A percentile compares a stretch with the other conserved stretches of the same genome.
These are phyloP conservation scores for Globisporangium canariense DNA, from an alignment of 352 stramenopile species.

Conservation along the genomic window DNA sequence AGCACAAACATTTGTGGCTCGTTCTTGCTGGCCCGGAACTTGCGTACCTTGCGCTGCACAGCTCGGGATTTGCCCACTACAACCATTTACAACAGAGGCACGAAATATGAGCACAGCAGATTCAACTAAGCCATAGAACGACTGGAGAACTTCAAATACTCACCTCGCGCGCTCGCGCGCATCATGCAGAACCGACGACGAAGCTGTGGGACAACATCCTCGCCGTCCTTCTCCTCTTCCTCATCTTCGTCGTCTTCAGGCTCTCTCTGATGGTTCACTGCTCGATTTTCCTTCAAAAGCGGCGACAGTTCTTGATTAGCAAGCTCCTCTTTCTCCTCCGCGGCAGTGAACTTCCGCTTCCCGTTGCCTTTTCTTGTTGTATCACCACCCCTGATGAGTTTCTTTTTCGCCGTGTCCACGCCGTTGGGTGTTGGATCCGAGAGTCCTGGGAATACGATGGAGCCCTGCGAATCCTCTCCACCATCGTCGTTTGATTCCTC, in stretches of 20 bases:
- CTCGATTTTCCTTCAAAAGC: neutral
- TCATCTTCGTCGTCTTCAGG: neutral
- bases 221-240: slow-evolving; percentile 5
- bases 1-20: neutral
- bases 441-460: slow-evolving; percentile 10
- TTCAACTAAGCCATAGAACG: neutral
- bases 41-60: slow-evolving; percentile 2
- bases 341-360: neutral
- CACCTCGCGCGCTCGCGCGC: slow-evolving; percentile 30
- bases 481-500: neutral
- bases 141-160: neutral
- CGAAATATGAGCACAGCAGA: neutral
- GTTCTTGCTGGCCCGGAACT: neutral
- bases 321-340: neutral
- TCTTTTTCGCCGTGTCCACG: neutral
- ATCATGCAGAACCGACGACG: slow-evolving; percentile 31
- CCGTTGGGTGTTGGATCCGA: neutral
- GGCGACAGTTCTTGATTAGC: neutral
- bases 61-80: slow-evolving; percentile 10
- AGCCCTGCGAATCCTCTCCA: neutral
- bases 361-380: neutral
- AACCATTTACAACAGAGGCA: neutral
- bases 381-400: neutral
- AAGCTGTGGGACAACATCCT: slow-evolving; percentile 4
- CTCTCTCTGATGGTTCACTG: neutral